Evolutionary conservation across 2,329 filamentous ascomycete species (phyloP).

Genomic region (Fusarium chlamydosporum): DNA sequence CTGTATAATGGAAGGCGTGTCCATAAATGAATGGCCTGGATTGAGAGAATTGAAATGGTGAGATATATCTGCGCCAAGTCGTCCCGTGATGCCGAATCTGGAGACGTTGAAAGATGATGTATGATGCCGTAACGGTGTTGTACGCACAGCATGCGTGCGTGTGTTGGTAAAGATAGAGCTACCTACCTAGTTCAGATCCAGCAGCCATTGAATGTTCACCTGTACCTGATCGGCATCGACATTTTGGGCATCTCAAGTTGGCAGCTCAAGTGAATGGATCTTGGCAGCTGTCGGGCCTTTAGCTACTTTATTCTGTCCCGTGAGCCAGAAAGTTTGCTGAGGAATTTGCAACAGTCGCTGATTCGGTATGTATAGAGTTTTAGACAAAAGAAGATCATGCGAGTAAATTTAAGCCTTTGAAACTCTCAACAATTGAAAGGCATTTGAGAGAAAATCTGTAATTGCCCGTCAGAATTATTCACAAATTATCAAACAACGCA

Average conservation of each 20-base stretch:
- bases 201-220: slow-evolving; percentile 44
- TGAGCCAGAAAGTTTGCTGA: slow-evolving; percentile 34
- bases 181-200: slow-evolving; percentile 9
- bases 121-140: slow-evolving; percentile 11
- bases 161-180: slow-evolving; percentile 21
- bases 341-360: neutral
- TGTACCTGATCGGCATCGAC: slow-evolving; percentile 49
- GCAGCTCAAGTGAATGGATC: slow-evolving; percentile 25
- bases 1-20: neutral
- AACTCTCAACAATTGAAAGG: neutral
- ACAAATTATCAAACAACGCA: neutral
- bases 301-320: slow-evolving; percentile 25
- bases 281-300: slow-evolving; percentile 44
- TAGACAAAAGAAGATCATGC: neutral
- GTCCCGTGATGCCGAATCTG: slow-evolving; percentile 16
- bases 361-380: neutral
- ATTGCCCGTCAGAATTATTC: slow-evolving; percentile 20
- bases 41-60: neutral
- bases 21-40: neutral
- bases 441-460: neutral
- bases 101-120: slow-evolving; percentile 14
- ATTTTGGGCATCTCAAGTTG: slow-evolving; percentile 26
- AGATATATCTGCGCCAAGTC: neutral
- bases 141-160: slow-evolving; percentile 21
- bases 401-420: neutral